A percentile compares a stretch with the other conserved stretches of the same genome.
phyloP scores from a whole-genome alignment of 1,284 basidiomycete species.

The Taiwanofungus camphoratus region DNA sequence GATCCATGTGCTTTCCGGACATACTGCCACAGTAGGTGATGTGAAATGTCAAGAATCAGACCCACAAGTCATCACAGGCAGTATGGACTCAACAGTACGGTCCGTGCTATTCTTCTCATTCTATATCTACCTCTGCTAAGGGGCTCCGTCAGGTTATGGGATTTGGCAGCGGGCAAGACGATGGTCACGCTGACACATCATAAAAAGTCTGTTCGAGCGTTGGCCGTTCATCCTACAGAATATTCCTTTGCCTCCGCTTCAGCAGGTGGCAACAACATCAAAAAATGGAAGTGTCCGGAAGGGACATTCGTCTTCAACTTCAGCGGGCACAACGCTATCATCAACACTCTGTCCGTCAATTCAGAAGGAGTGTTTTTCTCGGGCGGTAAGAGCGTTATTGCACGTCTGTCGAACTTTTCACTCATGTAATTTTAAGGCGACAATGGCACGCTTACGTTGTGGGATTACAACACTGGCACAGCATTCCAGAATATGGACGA shows the following conservation, averaged over 20 bases:
- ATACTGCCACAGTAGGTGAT: slow-evolving; percentile 91
- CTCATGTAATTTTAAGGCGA: slow-evolving; percentile 50
- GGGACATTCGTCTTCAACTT: slow-evolving; percentile 96
- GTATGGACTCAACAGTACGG: slow-evolving; percentile 96
- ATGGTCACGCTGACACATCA: slow-evolving; percentile 96
- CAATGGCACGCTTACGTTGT: slow-evolving; percentile 84
- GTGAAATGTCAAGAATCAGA: slow-evolving; percentile 95
- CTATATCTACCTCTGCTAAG: slow-evolving; percentile 4
- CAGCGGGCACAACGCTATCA: slow-evolving; percentile 92
- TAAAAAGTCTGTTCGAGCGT: slow-evolving; percentile 94
- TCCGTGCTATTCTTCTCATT: slow-evolving; percentile 29
- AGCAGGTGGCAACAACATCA: slow-evolving; percentile 97
- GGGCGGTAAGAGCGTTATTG: slow-evolving; percentile 62
- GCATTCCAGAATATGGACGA: slow-evolving; percentile 95
- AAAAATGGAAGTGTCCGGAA: slow-evolving; percentile 99
- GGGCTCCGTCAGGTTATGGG: slow-evolving; percentile 71
- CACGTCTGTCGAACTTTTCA: slow-evolving; percentile 29
- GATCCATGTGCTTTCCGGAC: slow-evolving; percentile 90
- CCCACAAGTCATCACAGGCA: slow-evolving; percentile 95
- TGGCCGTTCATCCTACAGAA: slow-evolving; percentile 93
- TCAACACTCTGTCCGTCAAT: slow-evolving; percentile 94
- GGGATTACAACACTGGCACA: slow-evolving; percentile 93
- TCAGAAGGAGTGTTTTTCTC: slow-evolving; percentile 96
- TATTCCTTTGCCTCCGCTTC: slow-evolving; percentile 95
- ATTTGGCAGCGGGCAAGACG: slow-evolving; percentile 96